A percentile compares a stretch with the other conserved stretches of the same genome.
phyloP scores from a whole-genome alignment of 495 filamentous ascomycete species.

The Penicillium robsamsonii region DNA sequence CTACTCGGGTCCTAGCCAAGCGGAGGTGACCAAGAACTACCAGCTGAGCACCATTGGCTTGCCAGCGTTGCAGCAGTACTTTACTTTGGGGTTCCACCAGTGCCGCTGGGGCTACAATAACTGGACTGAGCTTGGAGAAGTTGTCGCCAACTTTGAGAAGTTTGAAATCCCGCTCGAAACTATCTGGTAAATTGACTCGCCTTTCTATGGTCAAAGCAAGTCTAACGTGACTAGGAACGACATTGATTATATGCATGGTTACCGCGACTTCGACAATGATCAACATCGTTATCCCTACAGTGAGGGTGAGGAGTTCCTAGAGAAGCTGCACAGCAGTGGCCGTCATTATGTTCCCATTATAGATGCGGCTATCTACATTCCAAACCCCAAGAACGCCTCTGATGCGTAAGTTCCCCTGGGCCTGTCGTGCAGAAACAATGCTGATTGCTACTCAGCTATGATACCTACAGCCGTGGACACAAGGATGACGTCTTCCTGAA shows the following conservation, averaged over 20 bases:
- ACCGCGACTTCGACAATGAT: constrained; percentile 61
- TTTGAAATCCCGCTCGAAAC: constrained; percentile 63
- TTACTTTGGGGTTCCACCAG: constrained; percentile 62
- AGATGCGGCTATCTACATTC: constrained; percentile 78
- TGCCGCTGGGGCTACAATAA: constrained; percentile 65
- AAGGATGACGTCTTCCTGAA: constrained; percentile 60
- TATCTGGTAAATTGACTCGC: constrained; percentile 56
- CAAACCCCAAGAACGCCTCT: constrained; percentile 66
- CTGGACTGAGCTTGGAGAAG: constrained; percentile 52
- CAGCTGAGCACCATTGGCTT: constrained; percentile 55
- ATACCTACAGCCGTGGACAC: constrained; percentile 65
- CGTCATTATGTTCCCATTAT: constrained; percentile 83
- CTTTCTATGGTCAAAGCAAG: not conserved
- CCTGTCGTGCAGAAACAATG: not conserved
- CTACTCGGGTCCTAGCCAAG: constrained; percentile 57
- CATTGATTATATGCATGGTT: constrained; percentile 59
- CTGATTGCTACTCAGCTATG: constrained; percentile 45
- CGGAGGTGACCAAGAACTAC: constrained; percentile 57
- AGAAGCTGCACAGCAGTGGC: constrained; percentile 59
- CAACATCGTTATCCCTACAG: constrained; percentile 45
- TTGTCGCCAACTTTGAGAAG: constrained; percentile 58
- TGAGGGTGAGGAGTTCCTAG: constrained; percentile 59
- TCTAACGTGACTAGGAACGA: constrained; percentile 40
- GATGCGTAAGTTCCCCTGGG: constrained; percentile 54
- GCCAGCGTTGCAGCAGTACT: constrained; percentile 64